A percentile compares a stretch with the other conserved stretches of the same genome.
Conservation (phyloP, 805 yeast genomes). For the Debaryomyces tyrocola region DNA sequence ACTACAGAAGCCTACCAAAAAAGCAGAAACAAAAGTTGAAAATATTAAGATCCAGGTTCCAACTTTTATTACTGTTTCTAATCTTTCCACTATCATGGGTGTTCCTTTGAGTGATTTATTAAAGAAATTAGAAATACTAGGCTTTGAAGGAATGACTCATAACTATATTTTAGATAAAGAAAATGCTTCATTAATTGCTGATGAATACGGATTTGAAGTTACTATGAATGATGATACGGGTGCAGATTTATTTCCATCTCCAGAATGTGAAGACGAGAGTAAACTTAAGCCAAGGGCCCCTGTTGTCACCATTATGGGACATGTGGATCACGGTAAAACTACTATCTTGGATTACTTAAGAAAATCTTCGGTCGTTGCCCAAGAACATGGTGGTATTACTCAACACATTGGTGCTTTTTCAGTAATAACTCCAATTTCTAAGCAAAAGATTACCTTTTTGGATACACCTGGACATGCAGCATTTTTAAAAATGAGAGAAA, state of each 20-base stretch:
- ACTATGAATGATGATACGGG: slow-evolving; percentile 55
- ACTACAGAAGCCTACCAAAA: slow-evolving; percentile 6
- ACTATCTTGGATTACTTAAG: slow-evolving; percentile 86
- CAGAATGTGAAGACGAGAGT: slow-evolving; percentile 47
- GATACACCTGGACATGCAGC: slow-evolving; percentile 99
- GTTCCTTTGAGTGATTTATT: slow-evolving; percentile 64
- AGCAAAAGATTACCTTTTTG: slow-evolving; percentile 78
- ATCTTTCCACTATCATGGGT: slow-evolving; percentile 69
- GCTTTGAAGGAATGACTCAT: slow-evolving; percentile 69
- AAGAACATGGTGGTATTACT: slow-evolving; percentile 95
- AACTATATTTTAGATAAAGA: slow-evolving; percentile 84
- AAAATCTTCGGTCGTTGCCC: slow-evolving; percentile 77
- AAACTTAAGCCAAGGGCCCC: slow-evolving; percentile 76
- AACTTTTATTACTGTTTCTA: slow-evolving; percentile 73
- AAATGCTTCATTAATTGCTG: slow-evolving; percentile 82
- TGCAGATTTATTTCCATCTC: slow-evolving; percentile 58
- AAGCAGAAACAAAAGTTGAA: slow-evolving; percentile 10
- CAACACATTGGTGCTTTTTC: slow-evolving; percentile 98
- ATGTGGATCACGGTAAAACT: slow-evolving; percentile 98
- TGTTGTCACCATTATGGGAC: slow-evolving; percentile 97
- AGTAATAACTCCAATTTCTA: slow-evolving; percentile 72
- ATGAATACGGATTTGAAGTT: slow-evolving; percentile 78
- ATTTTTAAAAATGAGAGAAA: slow-evolving; percentile 89
- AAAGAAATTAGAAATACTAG: slow-evolving; percentile 59
- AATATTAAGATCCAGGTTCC: slow-evolving; percentile 55